These are phyloP conservation scores for Dactylella cylindrospora DNA, from an alignment of 2,329 filamentous ascomycete genomes.

Conservation along the genomic window DNA sequence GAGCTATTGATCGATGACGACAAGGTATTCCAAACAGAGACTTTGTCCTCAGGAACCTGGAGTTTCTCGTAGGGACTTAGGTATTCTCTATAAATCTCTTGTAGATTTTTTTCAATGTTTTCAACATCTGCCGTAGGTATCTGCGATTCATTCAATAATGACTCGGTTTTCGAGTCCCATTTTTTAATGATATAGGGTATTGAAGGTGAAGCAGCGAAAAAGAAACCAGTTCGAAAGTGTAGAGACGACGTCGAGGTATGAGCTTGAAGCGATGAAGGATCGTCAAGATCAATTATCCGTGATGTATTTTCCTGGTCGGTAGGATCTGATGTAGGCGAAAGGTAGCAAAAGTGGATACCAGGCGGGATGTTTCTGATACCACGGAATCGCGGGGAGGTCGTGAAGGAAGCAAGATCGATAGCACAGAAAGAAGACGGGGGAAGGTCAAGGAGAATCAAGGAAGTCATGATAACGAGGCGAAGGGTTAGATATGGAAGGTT, in stretches of 20 bases:
- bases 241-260: slow-evolving; percentile 21
- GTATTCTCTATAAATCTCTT: slow-evolving; percentile 28
- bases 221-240: slow-evolving; percentile 38
- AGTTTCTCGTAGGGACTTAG: slow-evolving; percentile 34
- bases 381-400: slow-evolving; percentile 46
- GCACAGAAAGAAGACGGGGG: slow-evolving; percentile 46
- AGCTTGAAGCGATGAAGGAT: slow-evolving; percentile 7
- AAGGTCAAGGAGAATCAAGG: slow-evolving; percentile 45
- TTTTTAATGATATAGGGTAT: slow-evolving; percentile 31
- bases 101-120: slow-evolving; percentile 41
- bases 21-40: slow-evolving; percentile 44
- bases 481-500: neutral
- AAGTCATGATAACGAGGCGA: slow-evolving; percentile 34
- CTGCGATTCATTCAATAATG: slow-evolving; percentile 31
- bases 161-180: slow-evolving; percentile 43
- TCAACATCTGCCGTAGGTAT: slow-evolving; percentile 24
- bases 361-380: slow-evolving; percentile 48
- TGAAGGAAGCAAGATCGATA: slow-evolving; percentile 48
- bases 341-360: slow-evolving; percentile 48
- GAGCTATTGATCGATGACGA: slow-evolving; percentile 23
- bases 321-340: slow-evolving; percentile 46
- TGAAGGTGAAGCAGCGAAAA: slow-evolving; percentile 26
- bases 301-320: slow-evolving; percentile 30
- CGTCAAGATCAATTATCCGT: slow-evolving; percentile 43
- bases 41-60: slow-evolving; percentile 32